Evolutionary conservation across 331 rosid genomes (phyloP).

Genomic region (Arachis monticola): DNA sequence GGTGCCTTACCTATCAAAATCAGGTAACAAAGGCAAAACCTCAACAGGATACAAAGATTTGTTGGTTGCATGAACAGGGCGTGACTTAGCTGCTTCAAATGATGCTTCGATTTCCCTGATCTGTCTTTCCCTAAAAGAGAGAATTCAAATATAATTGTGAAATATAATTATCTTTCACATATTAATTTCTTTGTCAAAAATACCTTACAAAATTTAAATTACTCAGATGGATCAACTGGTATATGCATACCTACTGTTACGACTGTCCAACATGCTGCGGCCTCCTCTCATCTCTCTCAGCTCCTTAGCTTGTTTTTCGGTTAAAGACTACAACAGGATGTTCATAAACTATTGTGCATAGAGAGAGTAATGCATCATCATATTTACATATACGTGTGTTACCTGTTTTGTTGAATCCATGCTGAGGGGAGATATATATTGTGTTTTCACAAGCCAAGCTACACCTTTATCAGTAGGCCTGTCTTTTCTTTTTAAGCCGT

Average conservation of each 20-base stretch:
- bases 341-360: conserved; percentile 41
- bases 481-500: conserved; percentile 91
- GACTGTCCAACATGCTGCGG: conserved; percentile 70
- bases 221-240: conserved; percentile 16
- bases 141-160: conserved; percentile 20
- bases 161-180: conserved; percentile 4
- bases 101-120: conserved; percentile 99
- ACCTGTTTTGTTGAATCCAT: conserved; percentile 95
- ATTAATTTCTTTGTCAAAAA: conserved; percentile 5
- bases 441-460: conserved; percentile 99
- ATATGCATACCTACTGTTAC: conserved; percentile 65
- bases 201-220: background rate
- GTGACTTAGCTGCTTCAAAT: conserved; percentile 95
- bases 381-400: conserved; percentile 28
- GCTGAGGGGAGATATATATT: conserved; percentile 97
- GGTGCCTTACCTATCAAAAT: conserved; percentile 72
- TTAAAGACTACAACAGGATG: conserved; percentile 69
- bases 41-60: conserved; percentile 89
- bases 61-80: conserved; percentile 88
- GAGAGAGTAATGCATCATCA: conserved; percentile 30
- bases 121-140: conserved; percentile 79
- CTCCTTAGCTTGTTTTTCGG: conserved; percentile 98
- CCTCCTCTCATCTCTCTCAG: conserved; percentile 90
- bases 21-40: conserved; percentile 91
- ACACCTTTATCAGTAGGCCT: conserved; percentile 99